These are phyloP conservation scores for Vaccinium darrowii DNA, from an alignment of 148 eudicot genomes.

Conservation along the genomic window DNA sequence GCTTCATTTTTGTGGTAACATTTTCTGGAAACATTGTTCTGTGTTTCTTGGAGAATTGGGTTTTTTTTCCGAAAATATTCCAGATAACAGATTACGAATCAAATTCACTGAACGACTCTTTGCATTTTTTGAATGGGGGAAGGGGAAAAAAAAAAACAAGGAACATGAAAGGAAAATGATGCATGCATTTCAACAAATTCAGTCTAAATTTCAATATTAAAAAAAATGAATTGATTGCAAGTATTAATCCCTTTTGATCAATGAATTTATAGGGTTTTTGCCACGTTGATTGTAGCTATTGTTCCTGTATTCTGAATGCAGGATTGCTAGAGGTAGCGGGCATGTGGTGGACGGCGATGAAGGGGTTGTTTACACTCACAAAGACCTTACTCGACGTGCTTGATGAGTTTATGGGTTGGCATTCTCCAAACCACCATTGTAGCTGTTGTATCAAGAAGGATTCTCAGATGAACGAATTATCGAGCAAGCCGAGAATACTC, in stretches of 20 bases:
- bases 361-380: conserved; percentile 77
- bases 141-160: not conserved
- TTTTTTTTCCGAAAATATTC: not conserved
- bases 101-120: not conserved
- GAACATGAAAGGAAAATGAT: not conserved
- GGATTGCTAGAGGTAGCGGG: conserved; percentile 84
- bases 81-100: not conserved
- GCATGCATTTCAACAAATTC: not conserved
- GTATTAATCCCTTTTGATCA: not conserved
- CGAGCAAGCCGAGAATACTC: not conserved
- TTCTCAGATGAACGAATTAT: not conserved
- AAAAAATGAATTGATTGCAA: not conserved
- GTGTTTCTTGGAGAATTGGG: not conserved
- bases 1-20: not conserved
- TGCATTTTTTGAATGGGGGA: not conserved
- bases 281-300: not conserved
- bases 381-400: conserved; percentile 44
- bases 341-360: conserved; percentile 84
- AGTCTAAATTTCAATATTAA: not conserved
- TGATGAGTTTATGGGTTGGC: conserved; percentile 14
- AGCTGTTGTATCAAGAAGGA: not conserved
- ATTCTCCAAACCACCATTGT: not conserved
- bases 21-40: not conserved
- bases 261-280: not conserved
- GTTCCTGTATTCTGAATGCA: conserved; percentile 24